Conservation (phyloP, 2,329 filamentous ascomycete genomes). For the Penicillium sp. region DNA sequence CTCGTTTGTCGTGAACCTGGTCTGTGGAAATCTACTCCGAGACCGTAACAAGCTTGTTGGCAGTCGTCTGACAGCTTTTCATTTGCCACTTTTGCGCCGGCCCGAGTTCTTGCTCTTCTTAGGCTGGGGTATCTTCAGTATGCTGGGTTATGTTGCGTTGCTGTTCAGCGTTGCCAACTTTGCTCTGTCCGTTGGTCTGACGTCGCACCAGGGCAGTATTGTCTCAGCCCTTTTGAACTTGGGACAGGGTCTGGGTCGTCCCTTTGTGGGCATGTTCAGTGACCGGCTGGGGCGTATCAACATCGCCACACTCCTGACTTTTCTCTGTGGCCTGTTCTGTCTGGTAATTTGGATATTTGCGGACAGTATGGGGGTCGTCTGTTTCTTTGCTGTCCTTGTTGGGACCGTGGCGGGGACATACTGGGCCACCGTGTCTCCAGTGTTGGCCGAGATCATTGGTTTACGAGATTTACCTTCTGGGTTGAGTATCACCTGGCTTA, state of each 20-base stretch:
- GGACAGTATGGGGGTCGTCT: conserved; percentile 60
- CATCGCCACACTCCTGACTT: conserved; percentile 61
- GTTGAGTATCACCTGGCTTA: conserved; percentile 63
- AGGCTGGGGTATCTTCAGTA: conserved; percentile 63
- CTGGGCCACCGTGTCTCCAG: conserved; percentile 62
- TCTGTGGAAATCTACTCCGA: conserved; percentile 57
- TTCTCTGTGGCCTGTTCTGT: conserved; percentile 61
- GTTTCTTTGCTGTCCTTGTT: conserved; percentile 63
- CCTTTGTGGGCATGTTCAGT: conserved; percentile 65
- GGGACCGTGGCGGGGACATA: conserved; percentile 65
- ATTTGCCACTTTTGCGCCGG: conserved; percentile 56
- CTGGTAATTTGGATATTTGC: conserved; percentile 66
- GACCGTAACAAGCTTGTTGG: conserved; percentile 64
- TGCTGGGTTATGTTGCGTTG: conserved; percentile 68
- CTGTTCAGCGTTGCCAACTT: conserved; percentile 69
- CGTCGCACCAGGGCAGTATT: conserved; percentile 62
- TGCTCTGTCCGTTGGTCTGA: conserved; percentile 62
- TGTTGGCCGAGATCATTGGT: conserved; percentile 65
- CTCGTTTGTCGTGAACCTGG: conserved; percentile 57
- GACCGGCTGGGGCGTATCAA: conserved; percentile 67
- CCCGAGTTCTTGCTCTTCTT: conserved; percentile 63
- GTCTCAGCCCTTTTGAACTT: conserved; percentile 67
- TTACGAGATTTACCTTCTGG: conserved; percentile 61
- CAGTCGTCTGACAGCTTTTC: conserved; percentile 57
- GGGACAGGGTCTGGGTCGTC: conserved; percentile 61